Percentiles rank a stretch among this genome's conserved stretches.
These are phyloP conservation scores for Fusarium napiforme DNA, from an alignment of 2,329 filamentous ascomycete genomes.

Conservation along the genomic window DNA sequence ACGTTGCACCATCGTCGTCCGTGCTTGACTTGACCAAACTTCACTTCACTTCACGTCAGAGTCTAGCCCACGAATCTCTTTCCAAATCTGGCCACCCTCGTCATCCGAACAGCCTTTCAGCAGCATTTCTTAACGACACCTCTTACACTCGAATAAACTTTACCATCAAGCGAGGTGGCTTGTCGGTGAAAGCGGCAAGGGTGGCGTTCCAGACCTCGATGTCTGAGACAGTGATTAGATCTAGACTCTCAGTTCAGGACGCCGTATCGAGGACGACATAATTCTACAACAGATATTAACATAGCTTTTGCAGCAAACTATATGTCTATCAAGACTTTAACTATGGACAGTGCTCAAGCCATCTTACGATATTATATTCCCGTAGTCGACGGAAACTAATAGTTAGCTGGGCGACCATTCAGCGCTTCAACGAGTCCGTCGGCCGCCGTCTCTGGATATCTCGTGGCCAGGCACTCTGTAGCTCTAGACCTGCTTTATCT, in stretches of 20 bases:
- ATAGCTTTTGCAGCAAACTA: neutral
- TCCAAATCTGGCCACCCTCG: neutral
- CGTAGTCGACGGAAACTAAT: neutral
- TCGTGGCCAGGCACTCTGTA: neutral
- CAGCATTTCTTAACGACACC: neutral
- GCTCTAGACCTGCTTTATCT: neutral
- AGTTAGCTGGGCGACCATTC: slow-evolving; percentile 4
- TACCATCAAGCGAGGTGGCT: slow-evolving; percentile 4
- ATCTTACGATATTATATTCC: neutral
- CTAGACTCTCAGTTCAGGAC: neutral
- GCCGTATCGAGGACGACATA: slow-evolving; percentile 5
- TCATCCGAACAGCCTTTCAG: neutral
- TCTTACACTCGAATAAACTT: neutral
- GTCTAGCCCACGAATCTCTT: neutral
- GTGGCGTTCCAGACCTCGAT: slow-evolving; percentile 11
- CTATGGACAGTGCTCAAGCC: neutral
- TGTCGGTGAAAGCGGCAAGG: neutral
- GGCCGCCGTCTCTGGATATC: neutral
- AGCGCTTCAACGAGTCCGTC: neutral
- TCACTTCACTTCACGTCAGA: neutral
- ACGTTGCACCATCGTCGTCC: slow-evolving; percentile 7
- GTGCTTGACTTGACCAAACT: slow-evolving; percentile 5
- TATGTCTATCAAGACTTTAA: neutral
- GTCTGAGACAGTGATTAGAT: slow-evolving; percentile 19
- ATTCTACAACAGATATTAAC: neutral